A percentile compares a stretch with the other conserved stretches of the same genome.
Conservation (phyloP, 1,284 basidiomycete genomes). For the Ganoderma meredithae region DNA sequence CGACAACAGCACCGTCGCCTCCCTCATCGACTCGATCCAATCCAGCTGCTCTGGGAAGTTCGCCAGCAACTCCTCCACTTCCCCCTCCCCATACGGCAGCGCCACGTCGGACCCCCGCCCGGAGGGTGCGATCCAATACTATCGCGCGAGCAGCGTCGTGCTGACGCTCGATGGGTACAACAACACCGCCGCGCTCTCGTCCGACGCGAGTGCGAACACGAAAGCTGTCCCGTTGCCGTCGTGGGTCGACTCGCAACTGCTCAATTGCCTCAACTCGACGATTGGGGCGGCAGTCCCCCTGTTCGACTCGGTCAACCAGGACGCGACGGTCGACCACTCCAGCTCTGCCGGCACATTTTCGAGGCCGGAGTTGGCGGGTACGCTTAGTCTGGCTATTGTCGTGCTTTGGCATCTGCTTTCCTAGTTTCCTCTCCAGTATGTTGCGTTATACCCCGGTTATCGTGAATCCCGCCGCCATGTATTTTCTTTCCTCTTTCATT, state of each 20-base stretch:
- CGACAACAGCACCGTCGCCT: constrained; percentile 60
- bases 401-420: constrained; percentile 6
- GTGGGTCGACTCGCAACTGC: constrained; percentile 52
- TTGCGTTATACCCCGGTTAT: not conserved
- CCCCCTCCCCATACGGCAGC: constrained; percentile 11
- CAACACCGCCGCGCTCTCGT: constrained; percentile 54
- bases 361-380: not conserved
- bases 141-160: constrained; percentile 61
- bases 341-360: not conserved
- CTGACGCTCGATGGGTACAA: constrained; percentile 72
- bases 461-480: no score
- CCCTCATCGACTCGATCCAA: constrained; percentile 55
- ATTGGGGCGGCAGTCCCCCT: constrained; percentile 58
- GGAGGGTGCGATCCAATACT: constrained; percentile 65
- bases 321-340: not conserved
- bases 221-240: constrained; percentile 57
- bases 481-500: not conserved
- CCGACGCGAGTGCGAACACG: constrained; percentile 49
- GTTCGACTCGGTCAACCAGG: constrained; percentile 37
- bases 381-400: not conserved
- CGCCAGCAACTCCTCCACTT: constrained; percentile 35
- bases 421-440: not conserved
- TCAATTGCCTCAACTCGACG: constrained; percentile 60
- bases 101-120: constrained; percentile 46
- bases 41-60: constrained; percentile 48